Percentiles rank a stretch among this genome's conserved stretches.
Evolutionary conservation across 306 rosid species (phyloP).

Genomic region (Casuarina cunninghamiana): DNA sequence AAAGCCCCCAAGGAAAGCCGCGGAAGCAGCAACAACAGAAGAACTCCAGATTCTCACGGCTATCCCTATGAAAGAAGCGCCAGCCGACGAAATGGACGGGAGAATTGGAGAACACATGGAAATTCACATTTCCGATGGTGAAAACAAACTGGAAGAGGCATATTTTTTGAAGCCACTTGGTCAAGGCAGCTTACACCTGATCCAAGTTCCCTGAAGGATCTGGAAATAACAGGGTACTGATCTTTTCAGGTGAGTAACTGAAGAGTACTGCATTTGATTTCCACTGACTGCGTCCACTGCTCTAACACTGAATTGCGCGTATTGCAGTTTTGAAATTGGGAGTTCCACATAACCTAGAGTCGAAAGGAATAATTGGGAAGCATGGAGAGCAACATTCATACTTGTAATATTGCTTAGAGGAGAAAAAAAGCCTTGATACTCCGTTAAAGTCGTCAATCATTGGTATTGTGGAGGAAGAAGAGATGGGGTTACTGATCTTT

Average conservation of each 20-base stretch:
- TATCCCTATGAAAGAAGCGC: slow-evolving; percentile 48
- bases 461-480: background rate
- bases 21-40: slow-evolving; percentile 51
- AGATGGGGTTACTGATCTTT: background rate
- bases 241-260: background rate
- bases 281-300: background rate
- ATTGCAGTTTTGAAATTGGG: background rate
- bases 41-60: slow-evolving; percentile 47
- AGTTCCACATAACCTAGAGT: background rate
- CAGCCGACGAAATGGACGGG: slow-evolving; percentile 25
- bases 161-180: no score
- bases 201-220: background rate
- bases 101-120: slow-evolving; percentile 48
- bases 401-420: background rate
- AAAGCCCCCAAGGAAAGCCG: slow-evolving; percentile 49
- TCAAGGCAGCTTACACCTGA: background rate
- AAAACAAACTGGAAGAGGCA: background rate
- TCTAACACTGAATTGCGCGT: background rate
- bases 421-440: background rate
- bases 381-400: background rate
- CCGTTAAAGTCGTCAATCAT: background rate
- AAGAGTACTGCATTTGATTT: background rate
- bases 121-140: slow-evolving; percentile 40
- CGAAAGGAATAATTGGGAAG: background rate
- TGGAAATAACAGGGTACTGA: background rate